phyloP scores from a whole-genome alignment of 2,329 filamentous ascomycete genomes.

The Ophiocordyceps unilateralis region DNA sequence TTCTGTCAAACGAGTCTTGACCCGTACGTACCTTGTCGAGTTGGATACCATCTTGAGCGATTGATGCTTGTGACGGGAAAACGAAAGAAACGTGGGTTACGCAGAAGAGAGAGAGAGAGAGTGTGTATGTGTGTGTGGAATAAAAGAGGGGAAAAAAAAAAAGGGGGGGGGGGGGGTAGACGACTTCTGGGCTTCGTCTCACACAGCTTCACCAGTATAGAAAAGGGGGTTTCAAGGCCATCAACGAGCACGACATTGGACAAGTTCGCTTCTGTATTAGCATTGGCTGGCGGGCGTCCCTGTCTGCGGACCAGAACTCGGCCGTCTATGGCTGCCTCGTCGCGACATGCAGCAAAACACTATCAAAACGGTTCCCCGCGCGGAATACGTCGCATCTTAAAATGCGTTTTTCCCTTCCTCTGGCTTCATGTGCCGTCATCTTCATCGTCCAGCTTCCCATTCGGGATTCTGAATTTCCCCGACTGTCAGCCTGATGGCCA shows the following conservation, averaged over 20 bases:
- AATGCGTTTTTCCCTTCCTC: no score
- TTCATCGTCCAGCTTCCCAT: slow-evolving; percentile 21
- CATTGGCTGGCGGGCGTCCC: neutral
- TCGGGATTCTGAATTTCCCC: slow-evolving; percentile 19
- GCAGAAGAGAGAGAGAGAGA: no score
- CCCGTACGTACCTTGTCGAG: no score
- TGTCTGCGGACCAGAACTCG: neutral
- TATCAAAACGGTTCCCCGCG: slow-evolving; percentile 12
- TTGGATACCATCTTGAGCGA: no score
- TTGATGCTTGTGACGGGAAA: neutral
- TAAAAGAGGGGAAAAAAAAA: neutral
- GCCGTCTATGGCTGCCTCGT: slow-evolving; percentile 10
- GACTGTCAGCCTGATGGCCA: neutral
- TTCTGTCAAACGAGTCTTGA: no score
- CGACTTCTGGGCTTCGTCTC: neutral
- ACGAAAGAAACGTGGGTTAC: neutral
- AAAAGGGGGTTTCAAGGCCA: neutral
- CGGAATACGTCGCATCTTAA: no score
- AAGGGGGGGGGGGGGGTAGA: neutral
- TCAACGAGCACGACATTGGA: neutral
- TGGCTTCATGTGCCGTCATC: no score
- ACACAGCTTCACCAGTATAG: neutral
- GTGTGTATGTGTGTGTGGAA: neutral
- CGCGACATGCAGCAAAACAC: slow-evolving; percentile 3
- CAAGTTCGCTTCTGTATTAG: neutral